Evolutionary conservation across 176 grass and related monocot species (phyloP), one percentile per base, ranked within the genome.

Genomic region (Aegilops speltoides): DNA sequence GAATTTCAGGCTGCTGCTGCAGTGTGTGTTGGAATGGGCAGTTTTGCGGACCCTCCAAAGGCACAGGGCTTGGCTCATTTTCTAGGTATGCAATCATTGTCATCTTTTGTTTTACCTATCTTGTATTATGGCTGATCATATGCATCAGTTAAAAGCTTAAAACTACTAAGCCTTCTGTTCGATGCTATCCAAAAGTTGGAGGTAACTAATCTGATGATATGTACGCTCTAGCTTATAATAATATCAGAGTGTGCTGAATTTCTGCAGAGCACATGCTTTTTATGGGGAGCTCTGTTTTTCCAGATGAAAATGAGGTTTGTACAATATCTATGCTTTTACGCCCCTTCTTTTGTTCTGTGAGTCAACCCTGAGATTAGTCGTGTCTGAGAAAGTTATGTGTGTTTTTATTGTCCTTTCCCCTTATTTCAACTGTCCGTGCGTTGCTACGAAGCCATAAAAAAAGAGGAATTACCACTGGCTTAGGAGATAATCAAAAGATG

Each of bases 181-280:
- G 20, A 77, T 65, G 41, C 59, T 88, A 66, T 29, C 33, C 77
- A 34, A 61, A 68, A 82, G 43, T 64, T 33, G n/a, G 71, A 64
- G 85, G 59, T 80, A 83, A 63, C 23, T 74, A 57, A 12, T 72
- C 4, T 67, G 36, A 62, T 84, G 64, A 60, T 80, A 17, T 57
- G 38, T 34, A 70, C 15, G 64, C 13, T 20, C 19, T 74, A 12
- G 52, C 25, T 73, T 32, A 20, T 66, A 38, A 38, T 90, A 52
- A 43, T 64, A 73, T 78, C 12, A 88, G 84, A 33, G 40, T 52
- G 14, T 71, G 50, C 61, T 72, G 38, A 22, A 32, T 15, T 87
- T 90, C 89, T 93, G 79, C 87, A 98, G 97, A 98, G 57, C 97
- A 98, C 68, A 98, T 98, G 97, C 97, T 98, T 94, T 98, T 98